Evolutionary conservation across 805 yeast species (phyloP).

Genomic region (Kluyveromyces aestuarii): DNA sequence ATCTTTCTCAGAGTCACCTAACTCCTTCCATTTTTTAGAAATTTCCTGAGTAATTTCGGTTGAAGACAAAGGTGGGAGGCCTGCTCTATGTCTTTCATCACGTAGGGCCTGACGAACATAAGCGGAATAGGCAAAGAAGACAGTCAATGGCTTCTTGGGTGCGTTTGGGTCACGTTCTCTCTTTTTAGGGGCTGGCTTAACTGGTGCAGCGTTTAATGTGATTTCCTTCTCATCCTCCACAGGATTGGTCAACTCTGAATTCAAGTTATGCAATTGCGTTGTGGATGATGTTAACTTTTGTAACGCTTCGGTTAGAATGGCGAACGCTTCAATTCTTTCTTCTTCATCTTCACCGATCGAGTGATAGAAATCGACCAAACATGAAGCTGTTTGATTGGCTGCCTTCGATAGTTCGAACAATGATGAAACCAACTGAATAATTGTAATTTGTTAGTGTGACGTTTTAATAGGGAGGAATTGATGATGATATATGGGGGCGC

Average conservation of each 20-base stretch:
- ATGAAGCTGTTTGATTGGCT: slow-evolving; percentile 77
- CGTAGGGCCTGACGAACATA: slow-evolving; percentile 63
- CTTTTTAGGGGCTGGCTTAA: slow-evolving; percentile 29
- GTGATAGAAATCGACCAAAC: slow-evolving; percentile 69
- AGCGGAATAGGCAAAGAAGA: slow-evolving; percentile 71
- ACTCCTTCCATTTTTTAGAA: slow-evolving; percentile 67
- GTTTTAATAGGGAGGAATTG: too few relatives aligned
- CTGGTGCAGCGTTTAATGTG: slow-evolving; percentile 10
- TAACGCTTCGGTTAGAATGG: slow-evolving; percentile 34
- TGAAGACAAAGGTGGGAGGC: slow-evolving; percentile 57
- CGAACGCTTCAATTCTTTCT: slow-evolving; percentile 37
- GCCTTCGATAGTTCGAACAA: slow-evolving; percentile 76
- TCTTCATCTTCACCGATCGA: slow-evolving; percentile 40
- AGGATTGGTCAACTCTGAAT: slow-evolving; percentile 25
- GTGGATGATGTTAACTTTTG: slow-evolving; percentile 33
- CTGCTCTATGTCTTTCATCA: slow-evolving; percentile 52
- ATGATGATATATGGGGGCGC: too few relatives aligned
- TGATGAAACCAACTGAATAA: slow-evolving; percentile 56
- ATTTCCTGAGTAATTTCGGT: slow-evolving; percentile 73
- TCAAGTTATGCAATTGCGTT: slow-evolving; percentile 22
- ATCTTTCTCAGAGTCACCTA: slow-evolving; percentile 61
- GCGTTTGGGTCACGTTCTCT: slow-evolving; percentile 81
- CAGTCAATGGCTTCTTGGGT: slow-evolving; percentile 90
- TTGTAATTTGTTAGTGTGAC: slow-evolving; percentile 6
- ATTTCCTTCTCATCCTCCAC: slow-evolving; percentile 26